These are phyloP conservation scores for Violaceomyces palustris DNA, from an alignment of 1,284 basidiomycete species.

Conservation along the genomic window DNA sequence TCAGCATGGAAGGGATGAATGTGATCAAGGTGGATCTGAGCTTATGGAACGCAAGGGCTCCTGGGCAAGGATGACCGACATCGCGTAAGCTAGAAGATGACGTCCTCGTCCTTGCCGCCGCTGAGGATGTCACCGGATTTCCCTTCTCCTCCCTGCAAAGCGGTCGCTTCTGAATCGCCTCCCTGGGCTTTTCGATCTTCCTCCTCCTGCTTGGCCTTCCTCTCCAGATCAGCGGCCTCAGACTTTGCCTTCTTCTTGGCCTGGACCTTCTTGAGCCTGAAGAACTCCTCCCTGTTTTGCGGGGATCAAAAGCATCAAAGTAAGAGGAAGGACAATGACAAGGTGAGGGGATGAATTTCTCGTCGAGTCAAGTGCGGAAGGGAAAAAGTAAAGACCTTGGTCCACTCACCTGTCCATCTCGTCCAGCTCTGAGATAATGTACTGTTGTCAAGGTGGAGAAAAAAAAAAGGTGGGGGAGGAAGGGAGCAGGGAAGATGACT, in stretches of 20 bases:
- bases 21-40: no score
- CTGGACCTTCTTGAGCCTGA: slow-evolving; percentile 49
- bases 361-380: neutral
- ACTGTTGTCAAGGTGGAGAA: slow-evolving; percentile 7
- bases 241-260: slow-evolving; percentile 35
- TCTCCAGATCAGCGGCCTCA: slow-evolving; percentile 7
- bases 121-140: slow-evolving; percentile 38
- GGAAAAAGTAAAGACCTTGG: neutral
- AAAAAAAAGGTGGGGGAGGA: neutral
- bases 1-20: no score
- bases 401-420: slow-evolving; percentile 41
- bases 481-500: neutral
- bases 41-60: neutral
- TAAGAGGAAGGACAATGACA: neutral
- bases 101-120: slow-evolving; percentile 50
- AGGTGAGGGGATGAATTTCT: neutral
- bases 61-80: neutral
- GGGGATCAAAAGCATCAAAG: neutral
- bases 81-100: slow-evolving; percentile 47
- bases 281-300: slow-evolving; percentile 50
- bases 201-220: slow-evolving; percentile 15
- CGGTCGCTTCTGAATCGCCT: slow-evolving; percentile 8
- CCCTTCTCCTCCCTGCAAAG: slow-evolving; percentile 5
- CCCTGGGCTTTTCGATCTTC: slow-evolving; percentile 7
- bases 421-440: slow-evolving; percentile 50